These are phyloP conservation scores for Castanea sativa DNA, from an alignment of 306 rosid genomes.

Conservation along the genomic window DNA sequence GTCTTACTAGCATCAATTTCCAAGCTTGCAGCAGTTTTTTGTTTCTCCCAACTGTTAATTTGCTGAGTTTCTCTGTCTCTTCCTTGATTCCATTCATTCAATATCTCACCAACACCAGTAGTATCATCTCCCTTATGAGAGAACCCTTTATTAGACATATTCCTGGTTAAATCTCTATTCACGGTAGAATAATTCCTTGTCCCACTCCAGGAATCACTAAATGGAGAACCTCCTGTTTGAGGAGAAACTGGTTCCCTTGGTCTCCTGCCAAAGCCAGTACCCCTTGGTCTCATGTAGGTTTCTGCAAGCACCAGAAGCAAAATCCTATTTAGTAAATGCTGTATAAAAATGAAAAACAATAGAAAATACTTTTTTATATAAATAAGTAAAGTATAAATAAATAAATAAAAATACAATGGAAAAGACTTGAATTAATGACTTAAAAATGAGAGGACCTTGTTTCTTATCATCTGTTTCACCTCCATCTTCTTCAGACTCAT, in stretches of 20 bases:
- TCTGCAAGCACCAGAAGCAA: conserved; percentile 53
- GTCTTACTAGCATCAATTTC: conserved; percentile 49
- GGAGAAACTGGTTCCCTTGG: conserved; percentile 82
- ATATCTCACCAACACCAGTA: conserved; percentile 51
- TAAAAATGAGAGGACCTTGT: conserved; percentile 42
- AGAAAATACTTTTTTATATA: neutral
- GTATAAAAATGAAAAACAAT: neutral
- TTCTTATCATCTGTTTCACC: conserved; percentile 67
- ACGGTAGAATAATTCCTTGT: conserved; percentile 51
- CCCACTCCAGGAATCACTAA: conserved; percentile 79
- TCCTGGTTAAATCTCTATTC: conserved; percentile 68
- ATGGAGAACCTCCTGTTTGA: conserved; percentile 52
- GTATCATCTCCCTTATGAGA: conserved; percentile 57
- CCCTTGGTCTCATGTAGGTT: conserved; percentile 62
- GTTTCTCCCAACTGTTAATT: conserved; percentile 65
- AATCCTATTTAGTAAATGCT: conserved; percentile 5
- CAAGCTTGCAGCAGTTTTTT: conserved; percentile 44
- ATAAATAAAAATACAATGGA: neutral
- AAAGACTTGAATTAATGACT: conserved; percentile 1
- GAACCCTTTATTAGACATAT: conserved; percentile 62
- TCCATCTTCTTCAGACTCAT: conserved; percentile 92
- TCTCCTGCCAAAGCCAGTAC: conserved; percentile 73
- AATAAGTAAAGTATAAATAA: too few species aligned
- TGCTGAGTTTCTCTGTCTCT: conserved; percentile 73
- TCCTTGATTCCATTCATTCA: conserved; percentile 62